Conservation (phyloP, 1,284 basidiomycete species). For the Sutorius eximius region DNA sequence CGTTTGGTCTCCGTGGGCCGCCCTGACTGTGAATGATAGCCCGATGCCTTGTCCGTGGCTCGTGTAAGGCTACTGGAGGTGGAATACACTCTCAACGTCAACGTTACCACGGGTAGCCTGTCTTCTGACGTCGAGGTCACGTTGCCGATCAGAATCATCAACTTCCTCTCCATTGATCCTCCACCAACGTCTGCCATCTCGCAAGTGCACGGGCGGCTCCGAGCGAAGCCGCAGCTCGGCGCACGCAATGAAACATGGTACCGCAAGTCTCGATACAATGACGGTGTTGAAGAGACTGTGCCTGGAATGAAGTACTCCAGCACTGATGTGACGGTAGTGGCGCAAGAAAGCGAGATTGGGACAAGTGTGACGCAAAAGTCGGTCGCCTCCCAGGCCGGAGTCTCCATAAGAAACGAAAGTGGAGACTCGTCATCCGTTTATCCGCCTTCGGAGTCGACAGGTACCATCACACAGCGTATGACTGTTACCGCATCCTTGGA, state of each 20-base stretch:
- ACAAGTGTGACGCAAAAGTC: conserved; percentile 8
- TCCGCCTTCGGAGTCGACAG: conserved; percentile 25
- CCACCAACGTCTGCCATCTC: conserved; percentile 47
- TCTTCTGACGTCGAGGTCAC: conserved; percentile 65
- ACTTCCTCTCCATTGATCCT: conserved; percentile 80
- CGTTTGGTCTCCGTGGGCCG: background rate
- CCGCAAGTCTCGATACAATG: conserved; percentile 23
- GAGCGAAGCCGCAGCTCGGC: conserved; percentile 21
- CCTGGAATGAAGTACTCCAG: conserved; percentile 33
- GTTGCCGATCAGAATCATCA: conserved; percentile 74
- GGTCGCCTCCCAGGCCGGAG: conserved; percentile 5
- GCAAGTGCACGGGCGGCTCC: conserved; percentile 20
- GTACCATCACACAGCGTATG: conserved; percentile 21
- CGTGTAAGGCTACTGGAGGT: conserved; percentile 80
- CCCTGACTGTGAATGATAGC: conserved; percentile 39
- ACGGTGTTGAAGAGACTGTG: conserved; percentile 24
- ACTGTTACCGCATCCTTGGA: conserved; percentile 23
- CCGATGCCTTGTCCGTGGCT: conserved; percentile 74
- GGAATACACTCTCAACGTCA: conserved; percentile 73
- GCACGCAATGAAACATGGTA: conserved; percentile 30
- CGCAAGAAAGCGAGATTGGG: conserved; percentile 19
- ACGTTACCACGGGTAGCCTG: conserved; percentile 64
- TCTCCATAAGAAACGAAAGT: conserved; percentile 12
- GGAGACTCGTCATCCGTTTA: conserved; percentile 28
- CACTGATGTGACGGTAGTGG: conserved; percentile 29